phyloP scores from a whole-genome alignment of 176 grass and related monocot genomes.

The Eragrostis nindensis region DNA sequence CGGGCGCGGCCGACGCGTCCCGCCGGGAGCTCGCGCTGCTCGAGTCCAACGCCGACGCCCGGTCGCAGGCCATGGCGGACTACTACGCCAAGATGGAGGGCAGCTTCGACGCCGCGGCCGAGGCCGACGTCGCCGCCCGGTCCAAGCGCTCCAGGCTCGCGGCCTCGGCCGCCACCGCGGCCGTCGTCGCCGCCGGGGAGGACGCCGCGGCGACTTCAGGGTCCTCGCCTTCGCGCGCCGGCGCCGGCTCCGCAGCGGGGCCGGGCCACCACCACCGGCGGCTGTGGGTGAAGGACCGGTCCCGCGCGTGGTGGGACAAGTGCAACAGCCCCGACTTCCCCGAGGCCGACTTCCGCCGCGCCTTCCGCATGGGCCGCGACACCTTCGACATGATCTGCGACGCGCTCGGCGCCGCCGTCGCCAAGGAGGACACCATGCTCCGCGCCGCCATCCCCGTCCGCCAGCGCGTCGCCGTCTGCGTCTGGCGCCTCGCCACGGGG shows the following conservation, averaged over 20 bases:
- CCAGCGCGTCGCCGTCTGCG: conserved; percentile 93
- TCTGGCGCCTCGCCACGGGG: conserved; percentile 92
- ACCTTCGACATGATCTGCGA: conserved; percentile 97
- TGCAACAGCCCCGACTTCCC: conserved; percentile 81
- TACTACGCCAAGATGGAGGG: conserved; percentile 80
- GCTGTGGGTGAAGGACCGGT: conserved; percentile 94
- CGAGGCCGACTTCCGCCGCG: conserved; percentile 73
- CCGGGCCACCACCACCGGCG: conserved; percentile 61
- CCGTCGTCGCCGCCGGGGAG: conserved; percentile 3
- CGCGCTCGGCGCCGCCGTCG: conserved; percentile 68
- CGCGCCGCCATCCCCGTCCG: conserved; percentile 88
- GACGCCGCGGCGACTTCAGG: not conserved
- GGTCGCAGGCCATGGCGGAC: conserved; percentile 68
- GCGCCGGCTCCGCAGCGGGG: not conserved
- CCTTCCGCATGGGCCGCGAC: conserved; percentile 74
- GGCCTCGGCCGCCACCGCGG: conserved; percentile 11
- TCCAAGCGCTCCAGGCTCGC: conserved; percentile 51
- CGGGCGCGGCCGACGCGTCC: conserved; percentile 47
- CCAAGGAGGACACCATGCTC: conserved; percentile 98
- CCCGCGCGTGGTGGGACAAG: conserved; percentile 82
- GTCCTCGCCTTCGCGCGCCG: not conserved
- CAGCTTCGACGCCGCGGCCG: conserved; percentile 58
- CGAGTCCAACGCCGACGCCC: conserved; percentile 64
- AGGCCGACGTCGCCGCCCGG: conserved; percentile 47
- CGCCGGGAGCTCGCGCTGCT: conserved; percentile 70